Percentiles rank a stretch among this genome's conserved stretches.
Conservation (phyloP, 2,329 filamentous ascomycete species). For the Fusarium sp. region DNA sequence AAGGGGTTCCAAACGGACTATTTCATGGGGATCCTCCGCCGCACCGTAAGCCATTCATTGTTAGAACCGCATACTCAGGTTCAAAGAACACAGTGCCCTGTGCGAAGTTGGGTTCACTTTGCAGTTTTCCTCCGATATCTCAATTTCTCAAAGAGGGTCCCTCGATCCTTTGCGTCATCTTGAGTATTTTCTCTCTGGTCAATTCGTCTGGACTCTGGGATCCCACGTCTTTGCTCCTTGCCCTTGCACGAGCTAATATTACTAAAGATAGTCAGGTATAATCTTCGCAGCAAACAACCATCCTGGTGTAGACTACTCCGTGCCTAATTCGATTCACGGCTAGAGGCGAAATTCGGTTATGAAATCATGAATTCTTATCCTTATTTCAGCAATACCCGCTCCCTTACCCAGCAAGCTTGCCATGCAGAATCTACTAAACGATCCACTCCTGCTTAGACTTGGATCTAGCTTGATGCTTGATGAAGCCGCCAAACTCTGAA, state of each 20-base stretch:
- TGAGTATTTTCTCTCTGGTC: slow-evolving; percentile 4
- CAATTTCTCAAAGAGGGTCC: slow-evolving; percentile 1
- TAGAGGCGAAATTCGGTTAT: not conserved
- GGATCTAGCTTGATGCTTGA: slow-evolving; percentile 7
- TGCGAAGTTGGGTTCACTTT: not conserved
- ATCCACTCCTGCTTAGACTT: not conserved
- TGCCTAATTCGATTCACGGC: slow-evolving; percentile 8
- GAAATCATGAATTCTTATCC: not conserved
- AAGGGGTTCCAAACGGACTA: not conserved
- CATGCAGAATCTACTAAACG: not conserved
- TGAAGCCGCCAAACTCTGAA: slow-evolving; percentile 3
- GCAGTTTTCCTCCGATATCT: not conserved
- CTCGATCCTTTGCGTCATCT: slow-evolving; percentile 24
- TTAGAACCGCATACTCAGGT: slow-evolving; percentile 8
- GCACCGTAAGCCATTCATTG: slow-evolving; percentile 15
- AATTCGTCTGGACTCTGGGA: slow-evolving; percentile 6
- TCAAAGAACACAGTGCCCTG: not conserved
- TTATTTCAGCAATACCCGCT: not conserved
- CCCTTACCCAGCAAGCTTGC: not conserved
- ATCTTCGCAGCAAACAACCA: slow-evolving; percentile 37
- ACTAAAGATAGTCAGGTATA: slow-evolving; percentile 25
- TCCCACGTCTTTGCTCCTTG: slow-evolving; percentile 21
- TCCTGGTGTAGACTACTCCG: slow-evolving; percentile 28
- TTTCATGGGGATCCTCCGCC: slow-evolving; percentile 5
- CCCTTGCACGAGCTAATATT: slow-evolving; percentile 32